phyloP scores from a whole-genome alignment of 306 rosid genomes.

The Prunus kanzakura region DNA sequence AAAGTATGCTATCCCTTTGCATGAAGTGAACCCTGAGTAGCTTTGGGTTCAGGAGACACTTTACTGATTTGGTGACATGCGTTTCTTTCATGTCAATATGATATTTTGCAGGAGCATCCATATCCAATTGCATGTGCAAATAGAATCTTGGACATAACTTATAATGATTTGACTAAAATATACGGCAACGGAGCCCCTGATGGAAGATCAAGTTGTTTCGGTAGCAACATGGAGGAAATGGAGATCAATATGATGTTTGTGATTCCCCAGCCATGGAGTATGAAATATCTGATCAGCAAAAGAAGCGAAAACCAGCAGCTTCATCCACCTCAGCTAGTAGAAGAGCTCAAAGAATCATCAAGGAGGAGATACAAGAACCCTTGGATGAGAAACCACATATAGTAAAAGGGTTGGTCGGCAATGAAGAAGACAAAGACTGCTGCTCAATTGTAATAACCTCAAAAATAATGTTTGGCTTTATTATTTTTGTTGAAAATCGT shows the following conservation, averaged over 20 bases:
- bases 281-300: constrained; percentile 18
- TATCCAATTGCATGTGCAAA: constrained; percentile 19
- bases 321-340: constrained; percentile 21
- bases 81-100: constrained; percentile 7
- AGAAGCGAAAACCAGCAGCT: constrained; percentile 28
- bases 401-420: neutral
- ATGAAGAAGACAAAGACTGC: constrained; percentile 24
- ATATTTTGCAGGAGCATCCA: constrained; percentile 32
- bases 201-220: constrained; percentile 6
- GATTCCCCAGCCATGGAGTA: constrained; percentile 19
- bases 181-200: constrained; percentile 15
- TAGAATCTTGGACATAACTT: constrained; percentile 25
- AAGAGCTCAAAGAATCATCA: constrained; percentile 25
- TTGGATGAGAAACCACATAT: constrained; percentile 9
- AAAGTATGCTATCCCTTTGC: neutral
- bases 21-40: neutral
- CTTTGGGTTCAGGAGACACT: neutral
- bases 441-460: constrained; percentile 21
- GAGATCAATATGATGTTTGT: constrained; percentile 6
- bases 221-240: constrained; percentile 18
- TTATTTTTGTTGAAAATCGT: too few relatives aligned
- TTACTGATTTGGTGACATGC: neutral
- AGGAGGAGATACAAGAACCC: constrained; percentile 25
- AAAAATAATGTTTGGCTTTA: too few relatives aligned
- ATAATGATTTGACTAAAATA: constrained; percentile 30